phyloP scores from a whole-genome alignment of 176 grass and related monocot genomes.

The Neostapfia colusana region DNA sequence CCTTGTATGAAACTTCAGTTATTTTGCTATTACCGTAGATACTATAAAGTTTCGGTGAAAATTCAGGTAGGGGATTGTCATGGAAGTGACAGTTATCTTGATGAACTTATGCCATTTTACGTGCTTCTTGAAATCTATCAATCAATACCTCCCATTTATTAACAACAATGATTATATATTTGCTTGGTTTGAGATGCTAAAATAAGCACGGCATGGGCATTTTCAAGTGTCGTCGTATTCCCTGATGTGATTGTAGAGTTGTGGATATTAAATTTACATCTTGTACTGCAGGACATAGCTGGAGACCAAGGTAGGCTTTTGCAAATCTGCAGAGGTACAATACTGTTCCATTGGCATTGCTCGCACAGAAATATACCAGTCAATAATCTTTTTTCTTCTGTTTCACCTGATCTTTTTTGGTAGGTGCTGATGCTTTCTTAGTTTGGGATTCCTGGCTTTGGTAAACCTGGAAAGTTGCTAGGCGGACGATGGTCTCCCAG shows the following conservation, averaged over 20 bases:
- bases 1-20: slow-evolving; percentile 4
- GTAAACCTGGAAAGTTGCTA: slow-evolving; percentile 5
- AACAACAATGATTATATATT: not conserved
- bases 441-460: not conserved
- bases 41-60: not conserved
- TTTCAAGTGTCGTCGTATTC: not conserved
- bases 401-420: slow-evolving; percentile 9
- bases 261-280: slow-evolving; percentile 18
- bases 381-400: not conserved
- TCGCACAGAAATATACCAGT: not conserved
- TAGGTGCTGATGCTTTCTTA: slow-evolving; percentile 9
- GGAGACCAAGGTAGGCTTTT: slow-evolving; percentile 77
- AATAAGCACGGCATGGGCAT: not conserved
- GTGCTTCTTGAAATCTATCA: not conserved
- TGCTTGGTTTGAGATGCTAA: slow-evolving; percentile 22
- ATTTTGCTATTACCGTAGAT: slow-evolving; percentile 8
- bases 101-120: not conserved
- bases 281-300: slow-evolving; percentile 62
- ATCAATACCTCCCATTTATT: not conserved
- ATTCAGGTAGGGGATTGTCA: not conserved
- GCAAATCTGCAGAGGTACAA: slow-evolving; percentile 28
- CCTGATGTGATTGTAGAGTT: not conserved
- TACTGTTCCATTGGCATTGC: not conserved
- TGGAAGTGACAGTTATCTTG: not conserved
- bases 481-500: not conserved